Evolutionary conservation across 805 yeast genomes (phyloP).

Genomic region (Yarrowia alimentaria): DNA sequence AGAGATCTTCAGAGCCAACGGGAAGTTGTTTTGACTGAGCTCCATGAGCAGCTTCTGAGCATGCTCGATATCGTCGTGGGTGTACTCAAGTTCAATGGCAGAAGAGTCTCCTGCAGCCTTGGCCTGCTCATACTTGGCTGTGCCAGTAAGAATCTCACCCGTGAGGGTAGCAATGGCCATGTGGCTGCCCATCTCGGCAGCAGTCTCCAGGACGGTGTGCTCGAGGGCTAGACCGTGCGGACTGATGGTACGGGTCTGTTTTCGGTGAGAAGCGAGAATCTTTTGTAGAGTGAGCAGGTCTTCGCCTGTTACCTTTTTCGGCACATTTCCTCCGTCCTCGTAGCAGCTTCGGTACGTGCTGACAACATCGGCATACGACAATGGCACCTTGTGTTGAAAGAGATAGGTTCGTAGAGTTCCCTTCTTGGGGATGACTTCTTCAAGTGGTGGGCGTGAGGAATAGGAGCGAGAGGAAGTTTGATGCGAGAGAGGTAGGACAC

Average conservation of each 20-base stretch:
- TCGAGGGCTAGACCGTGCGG: constrained; percentile 60
- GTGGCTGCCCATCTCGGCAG: constrained; percentile 79
- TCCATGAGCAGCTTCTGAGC: constrained; percentile 62
- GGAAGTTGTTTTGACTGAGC: constrained; percentile 61
- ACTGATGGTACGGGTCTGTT: constrained; percentile 58
- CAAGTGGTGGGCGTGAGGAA: constrained; percentile 10
- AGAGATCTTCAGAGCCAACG: constrained; percentile 70
- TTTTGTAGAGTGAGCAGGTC: constrained; percentile 69
- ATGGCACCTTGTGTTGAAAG: constrained; percentile 34
- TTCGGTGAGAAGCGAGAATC: constrained; percentile 61
- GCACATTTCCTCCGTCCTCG: constrained; percentile 38
- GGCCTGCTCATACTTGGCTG: constrained; percentile 15
- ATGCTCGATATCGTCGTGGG: constrained; percentile 56
- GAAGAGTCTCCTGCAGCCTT: constrained; percentile 32
- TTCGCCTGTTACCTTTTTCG: constrained; percentile 49
- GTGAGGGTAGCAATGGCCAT: constrained; percentile 77
- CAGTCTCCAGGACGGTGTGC: constrained; percentile 69
- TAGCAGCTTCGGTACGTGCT: constrained; percentile 32
- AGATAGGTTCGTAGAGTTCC: constrained; percentile 33
- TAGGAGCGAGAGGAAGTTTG: too few species aligned
- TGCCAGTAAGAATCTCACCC: constrained; percentile 40
- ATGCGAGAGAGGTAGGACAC: too few species aligned
- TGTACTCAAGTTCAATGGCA: constrained; percentile 46
- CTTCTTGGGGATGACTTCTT: constrained; percentile 29
- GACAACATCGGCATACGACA: constrained; percentile 32